Base-by-base conservation (phyloP, 352 stramenopile genomes). In the Pythium brassicae region DNA sequence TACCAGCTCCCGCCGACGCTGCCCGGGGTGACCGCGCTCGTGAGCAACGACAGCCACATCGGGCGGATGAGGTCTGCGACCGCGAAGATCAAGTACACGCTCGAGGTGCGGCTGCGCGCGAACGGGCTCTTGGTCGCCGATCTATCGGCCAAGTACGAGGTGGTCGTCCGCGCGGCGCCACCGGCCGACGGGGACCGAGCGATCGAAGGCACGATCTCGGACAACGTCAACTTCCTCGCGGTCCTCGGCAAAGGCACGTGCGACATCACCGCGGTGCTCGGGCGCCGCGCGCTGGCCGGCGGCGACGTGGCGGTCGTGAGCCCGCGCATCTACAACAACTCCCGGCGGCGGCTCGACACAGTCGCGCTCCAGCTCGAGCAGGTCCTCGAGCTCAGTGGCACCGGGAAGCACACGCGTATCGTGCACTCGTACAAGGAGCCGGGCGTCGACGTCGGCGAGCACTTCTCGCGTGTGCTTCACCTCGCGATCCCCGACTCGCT, bases 1-100 rank as follows among this genome's bases (percentile, higher is more conserved):
- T 77, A 72, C 47, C 55, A 69, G 55, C 63, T 77, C 1, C 65
- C 62, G 19, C n/a, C 55, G 9, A 57, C 62, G 46, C 60, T 77
- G 10, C 69, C 69, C 19, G 65, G 69, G 3, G 56, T 66, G 9
- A n/a, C 39, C 46, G n/a, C 42, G n/a, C 19, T 47, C 42, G 12
- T 0, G 3, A 39, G 34, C 34, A 39, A 12, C 34, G 10, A 9
- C 34, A 12, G 15, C 10, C 10, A 12, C 34, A 39, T 39, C 10
- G 5, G 3, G 2, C 6, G 34, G 7, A 39, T 39, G 34, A 11
- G 10, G 34, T 15, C 34, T 2, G 34, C 34, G 34, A 39, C 10
- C 10, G 34, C 34, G 2, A 12, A 39, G 34, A 15, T 39, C 34
- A 39, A 39, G 34, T 39, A 39, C 34, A 39, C 12, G 34, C 34